Evolutionary conservation across 169 alveolate genomes (phyloP), one percentile per base, ranked within the genome.

Genomic region (Eimeria maxima): DNA sequence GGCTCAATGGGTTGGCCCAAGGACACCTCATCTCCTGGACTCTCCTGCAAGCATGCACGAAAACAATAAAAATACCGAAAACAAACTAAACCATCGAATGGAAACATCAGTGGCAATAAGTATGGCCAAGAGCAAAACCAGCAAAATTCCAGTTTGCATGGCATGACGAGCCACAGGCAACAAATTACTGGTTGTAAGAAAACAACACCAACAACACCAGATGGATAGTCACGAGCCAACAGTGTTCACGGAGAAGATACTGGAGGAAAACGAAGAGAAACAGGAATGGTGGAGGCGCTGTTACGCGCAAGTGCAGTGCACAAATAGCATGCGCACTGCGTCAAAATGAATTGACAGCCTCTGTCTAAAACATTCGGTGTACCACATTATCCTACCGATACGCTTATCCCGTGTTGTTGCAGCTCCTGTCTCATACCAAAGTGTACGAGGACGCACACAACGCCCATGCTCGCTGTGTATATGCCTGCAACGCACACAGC

Each of bases 391-490:
- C 80, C 33, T 47, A 86, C 95, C 47, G 95, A 73, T 55, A 91
- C 90, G 50, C 74, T 65, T 44, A 91, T 91, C 81, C 95, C 95
- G 42, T 60, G 89, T 29, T 76, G 95, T 65, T 91, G 95, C 69
- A 91, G 90, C 83, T 91, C 90, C 2, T 78, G 95, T 1, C 95
- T 74, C 90, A 91, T 50, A 29, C 96, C 96, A 44, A 94, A 67
- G 67, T 94, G 96, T n/a, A 94, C 89, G 27, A 94, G 89, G 18
- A 94, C 76, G 55, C 96, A 94, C 18, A 94, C 84, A 29, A 94
- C 67, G 24, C 96, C 96, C 96, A 94, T 94, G 90, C 78, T 63
- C 53, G 91, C 94, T 44, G 90, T 71, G 88, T 94, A 94, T 5
- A 67, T 88, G 45, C 96, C 96, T 94, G 90, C 44, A 47, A 22